phyloP scores from a whole-genome alignment of 139 green algal species.

The Diplosphaera chodatii region DNA sequence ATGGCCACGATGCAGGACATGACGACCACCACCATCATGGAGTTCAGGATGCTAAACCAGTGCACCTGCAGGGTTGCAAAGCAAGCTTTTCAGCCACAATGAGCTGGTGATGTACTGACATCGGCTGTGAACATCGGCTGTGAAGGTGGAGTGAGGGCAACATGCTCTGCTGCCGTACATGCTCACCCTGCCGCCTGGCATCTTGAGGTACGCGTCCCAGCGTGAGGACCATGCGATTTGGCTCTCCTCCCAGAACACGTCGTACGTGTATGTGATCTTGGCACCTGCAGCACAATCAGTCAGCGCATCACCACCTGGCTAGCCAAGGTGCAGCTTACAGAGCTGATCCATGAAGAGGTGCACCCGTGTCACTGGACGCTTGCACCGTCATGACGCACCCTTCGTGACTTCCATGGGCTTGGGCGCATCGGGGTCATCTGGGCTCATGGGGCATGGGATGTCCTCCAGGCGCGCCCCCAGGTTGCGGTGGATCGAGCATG shows the following conservation, averaged over 20 bases:
- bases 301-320: no score
- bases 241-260: slow-evolving; percentile 84
- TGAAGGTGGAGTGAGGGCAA: no score
- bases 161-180: no score
- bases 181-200: slow-evolving; percentile 63
- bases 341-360: no score
- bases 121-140: no score
- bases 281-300: no score
- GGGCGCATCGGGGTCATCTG: slow-evolving; percentile 35
- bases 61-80: no score
- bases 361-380: no score
- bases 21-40: slow-evolving; percentile 87
- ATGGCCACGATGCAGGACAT: slow-evolving; percentile 85
- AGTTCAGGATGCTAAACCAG: slow-evolving; percentile 97
- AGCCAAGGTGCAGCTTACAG: no score
- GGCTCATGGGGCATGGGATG: slow-evolving; percentile 54
- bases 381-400: no score
- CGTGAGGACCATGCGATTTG: slow-evolving; percentile 81
- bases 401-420: slow-evolving; percentile 62
- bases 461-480: slow-evolving; percentile 46
- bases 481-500: slow-evolving; percentile 73
- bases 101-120: no score
- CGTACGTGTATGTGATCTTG: slow-evolving; percentile 73
- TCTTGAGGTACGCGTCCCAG: slow-evolving; percentile 95
- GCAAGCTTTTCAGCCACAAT: no score